phyloP scores from a whole-genome alignment of 495 filamentous ascomycete genomes.

The Parathielavia appendiculata region DNA sequence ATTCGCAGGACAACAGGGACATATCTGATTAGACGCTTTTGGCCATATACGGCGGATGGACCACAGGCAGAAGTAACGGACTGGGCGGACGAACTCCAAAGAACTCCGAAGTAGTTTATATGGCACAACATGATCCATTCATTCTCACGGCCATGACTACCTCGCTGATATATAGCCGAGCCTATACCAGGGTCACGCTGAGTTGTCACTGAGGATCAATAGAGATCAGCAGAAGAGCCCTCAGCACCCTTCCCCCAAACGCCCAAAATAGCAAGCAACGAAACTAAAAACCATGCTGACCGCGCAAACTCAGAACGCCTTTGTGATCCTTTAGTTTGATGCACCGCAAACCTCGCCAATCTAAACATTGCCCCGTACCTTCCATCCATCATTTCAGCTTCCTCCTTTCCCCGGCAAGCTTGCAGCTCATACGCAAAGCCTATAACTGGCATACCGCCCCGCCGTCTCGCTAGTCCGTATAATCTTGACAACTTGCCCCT shows the following conservation, averaged over 20 bases:
- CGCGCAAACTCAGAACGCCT: not conserved
- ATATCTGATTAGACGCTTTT: too few species aligned
- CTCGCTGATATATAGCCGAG: too few species aligned
- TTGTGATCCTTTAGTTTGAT: slow-evolving; percentile 1
- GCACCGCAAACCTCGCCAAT: not conserved
- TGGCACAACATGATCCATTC: too few species aligned
- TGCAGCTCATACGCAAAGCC: slow-evolving; percentile 46
- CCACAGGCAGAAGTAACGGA: too few species aligned
- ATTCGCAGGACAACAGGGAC: too few species aligned
- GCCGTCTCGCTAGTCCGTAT: slow-evolving; percentile 78
- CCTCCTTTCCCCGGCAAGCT: too few species aligned
- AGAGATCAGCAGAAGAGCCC: not conserved
- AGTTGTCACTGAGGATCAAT: too few species aligned
- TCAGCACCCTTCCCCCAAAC: not conserved
- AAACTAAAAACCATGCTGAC: not conserved
- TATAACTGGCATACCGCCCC: slow-evolving; percentile 71
- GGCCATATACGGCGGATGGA: too few species aligned
- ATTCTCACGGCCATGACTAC: too few species aligned
- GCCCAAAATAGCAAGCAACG: not conserved
- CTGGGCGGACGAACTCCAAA: too few species aligned
- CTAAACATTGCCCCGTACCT: not conserved
- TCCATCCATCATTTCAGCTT: not conserved
- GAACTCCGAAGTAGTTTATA: too few species aligned
- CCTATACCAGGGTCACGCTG: too few species aligned
- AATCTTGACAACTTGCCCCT: slow-evolving; percentile 97